Conservation (phyloP, 495 filamentous ascomycete species). For the Extremus antarcticus region DNA sequence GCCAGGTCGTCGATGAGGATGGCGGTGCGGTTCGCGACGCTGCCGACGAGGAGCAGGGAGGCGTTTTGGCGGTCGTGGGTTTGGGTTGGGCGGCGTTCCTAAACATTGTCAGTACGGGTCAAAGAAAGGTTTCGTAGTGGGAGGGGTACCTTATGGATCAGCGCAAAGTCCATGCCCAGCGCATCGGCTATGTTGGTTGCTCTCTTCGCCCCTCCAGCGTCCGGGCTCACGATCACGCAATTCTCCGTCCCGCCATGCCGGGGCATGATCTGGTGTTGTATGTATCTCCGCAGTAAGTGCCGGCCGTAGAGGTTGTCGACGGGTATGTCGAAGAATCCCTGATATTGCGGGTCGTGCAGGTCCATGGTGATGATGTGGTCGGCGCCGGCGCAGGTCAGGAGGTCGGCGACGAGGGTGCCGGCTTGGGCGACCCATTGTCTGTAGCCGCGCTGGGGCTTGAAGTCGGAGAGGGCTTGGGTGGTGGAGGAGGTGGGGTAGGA, state of each 20-base stretch:
- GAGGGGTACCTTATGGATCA: constrained; percentile 86
- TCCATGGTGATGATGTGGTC: constrained; percentile 98
- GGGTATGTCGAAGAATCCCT: constrained; percentile 97
- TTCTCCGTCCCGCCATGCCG: constrained; percentile 55
- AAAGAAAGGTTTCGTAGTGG: constrained; percentile 22
- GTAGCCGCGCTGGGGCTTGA: constrained; percentile 81
- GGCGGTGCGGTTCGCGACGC: constrained; percentile 67
- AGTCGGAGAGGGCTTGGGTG: constrained; percentile 30
- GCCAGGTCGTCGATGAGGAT: constrained; percentile 92
- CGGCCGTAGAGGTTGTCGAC: constrained; percentile 93
- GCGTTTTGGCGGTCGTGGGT: constrained; percentile 92
- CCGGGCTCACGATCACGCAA: constrained; percentile 87
- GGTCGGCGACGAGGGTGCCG: constrained; percentile 86
- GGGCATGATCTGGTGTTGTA: constrained; percentile 67
- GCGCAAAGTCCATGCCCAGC: constrained; percentile 82
- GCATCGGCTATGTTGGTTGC: constrained; percentile 94
- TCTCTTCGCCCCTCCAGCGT: constrained; percentile 92
- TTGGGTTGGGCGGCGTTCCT: constrained; percentile 94
- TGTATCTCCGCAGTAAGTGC: constrained; percentile 79
- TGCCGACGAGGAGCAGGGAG: constrained; percentile 95
- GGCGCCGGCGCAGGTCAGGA: constrained; percentile 88
- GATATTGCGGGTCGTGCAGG: constrained; percentile 94
- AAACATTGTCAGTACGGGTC: constrained; percentile 14
- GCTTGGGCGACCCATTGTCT: constrained; percentile 98
- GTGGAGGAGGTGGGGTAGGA: not conserved